Evolutionary conservation across 192 early-diverging fungal genomes (phyloP), one percentile per base, ranked within the genome.

Genomic region (Backusella liffmaniae): DNA sequence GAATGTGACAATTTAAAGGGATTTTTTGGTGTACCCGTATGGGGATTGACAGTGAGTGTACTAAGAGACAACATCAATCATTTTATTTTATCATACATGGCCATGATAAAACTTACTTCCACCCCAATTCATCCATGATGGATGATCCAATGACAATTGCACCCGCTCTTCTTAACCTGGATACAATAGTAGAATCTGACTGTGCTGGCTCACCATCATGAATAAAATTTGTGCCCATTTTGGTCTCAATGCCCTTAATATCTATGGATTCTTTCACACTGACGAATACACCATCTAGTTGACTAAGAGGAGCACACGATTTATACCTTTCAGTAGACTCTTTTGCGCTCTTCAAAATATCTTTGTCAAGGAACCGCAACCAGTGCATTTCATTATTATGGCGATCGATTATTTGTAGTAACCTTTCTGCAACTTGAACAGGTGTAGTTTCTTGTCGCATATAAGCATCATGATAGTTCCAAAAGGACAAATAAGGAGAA

Each of bases 261-360:
- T 94, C 88, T 46, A 91, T 5, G 67, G 94, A 92, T 65, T 95
- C 93, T 79, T 95, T 95, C 41, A 95, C 72, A 13, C 86, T 77
- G n/a, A 95, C 77, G 46, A 90, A 90, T 23, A 95, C 85, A 70
- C 94, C 94, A 80, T 95, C 94, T n/a, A 95, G 77, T 65, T 85
- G 84, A 32, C 90, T 88, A 15, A 92, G 79, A 1, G 87, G 80
- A 9, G 26, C 59, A 2, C 84, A 80, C 6, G 76, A 53, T 18
- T 71, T 51, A 74, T 94, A 92, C 37, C 94, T 80, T 3, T 67
- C 73, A 12, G 88, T 86, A 12, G 90, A 92, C 15, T 51, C 87
- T 16, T 73, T 68, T 1, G 91, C 91, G 70, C 91, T 89, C 21
- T 74, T 67, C 1, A 86, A 41, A 29, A 85, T 77, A 5, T 88